Evolutionary conservation across 1,284 basidiomycete species (phyloP), one percentile per base, ranked within the genome.

Genomic region (Porodaedalea pini): DNA sequence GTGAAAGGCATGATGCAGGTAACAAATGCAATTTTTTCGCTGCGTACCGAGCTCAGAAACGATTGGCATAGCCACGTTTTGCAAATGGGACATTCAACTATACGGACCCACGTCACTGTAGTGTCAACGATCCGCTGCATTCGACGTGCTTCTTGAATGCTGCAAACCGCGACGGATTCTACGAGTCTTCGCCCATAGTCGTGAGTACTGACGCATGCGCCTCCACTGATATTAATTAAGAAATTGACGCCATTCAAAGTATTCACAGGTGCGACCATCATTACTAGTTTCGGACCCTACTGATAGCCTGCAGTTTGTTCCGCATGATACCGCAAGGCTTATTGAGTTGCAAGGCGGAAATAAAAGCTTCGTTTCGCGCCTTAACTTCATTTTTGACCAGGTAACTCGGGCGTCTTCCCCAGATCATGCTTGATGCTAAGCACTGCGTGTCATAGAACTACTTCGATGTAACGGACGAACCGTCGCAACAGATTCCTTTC

Each of bases 71-170:
- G 80, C 82, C 80, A 10, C 74, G 80, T 7, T 83, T 81, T 61
- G 71, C 74, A 2, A 78, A 85, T 62, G 83, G 84, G 2, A 79
- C 78, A 0, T 86, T 80, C 69, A 81, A 80, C 63, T 83, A 78
- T 60, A 85, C 83, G 4, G 83, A 86, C 66, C 84, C 84, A 0
- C 71, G 83, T 17, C 83, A 85, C 66, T 87, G 84, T 64, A 85
- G 82, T 64, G 73, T 79, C 37, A 77, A 85, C 59, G 83, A 85
- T 64, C 83, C 82, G 0, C 68, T 70, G 2, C 68, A 75, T 31
- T 74, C 81, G 2, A 82, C 80, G 0, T 86, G 83, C 62, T 86
- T 82, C 70, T 68, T 86, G 61, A 79, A 84, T 63, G 78, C 81
- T 4, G 73, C 71, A 1, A 79, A 80, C 47, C 67, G 73, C 5